Base-by-base conservation (phyloP, 2,329 filamentous ascomycete genomes). In the Cercospora citrullina region DNA sequence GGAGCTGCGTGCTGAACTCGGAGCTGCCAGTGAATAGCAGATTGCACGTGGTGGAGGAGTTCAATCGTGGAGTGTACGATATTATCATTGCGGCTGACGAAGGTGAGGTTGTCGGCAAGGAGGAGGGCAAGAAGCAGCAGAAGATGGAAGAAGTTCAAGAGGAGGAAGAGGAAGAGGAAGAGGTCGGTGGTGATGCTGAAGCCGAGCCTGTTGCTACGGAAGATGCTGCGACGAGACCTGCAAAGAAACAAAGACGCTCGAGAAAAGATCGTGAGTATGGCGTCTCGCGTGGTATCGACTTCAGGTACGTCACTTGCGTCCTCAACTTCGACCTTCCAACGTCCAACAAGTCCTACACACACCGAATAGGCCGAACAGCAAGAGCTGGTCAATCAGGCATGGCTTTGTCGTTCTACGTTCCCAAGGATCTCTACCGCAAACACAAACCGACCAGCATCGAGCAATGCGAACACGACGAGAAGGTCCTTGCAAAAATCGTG, bases 31-130 rank as follows among this genome's bases (percentile, higher is more conserved):
- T 98, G 72, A 97, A 97, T 76, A 95, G 92, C 1, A 87, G 95
- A 68, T 89, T 97, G 45, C 94, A 99, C 77, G 93, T 97, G 1
- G 94, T 99, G 2, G 91, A 98, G 75, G 93, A 98, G 79, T 99
- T 99, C 82, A 99, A 98, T 83, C 91, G 92, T 80, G 92, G 92
- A 63, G 89, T 98, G 6, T 99, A 99, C 84, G 94, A 99, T 75
- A 97, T 98, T 70, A 94, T 99, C 73, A 97, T 99, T 75, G 95
- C 95, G 0, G 94, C 93, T 0, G 95, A 99, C 74, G 94, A 97
- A 77, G 90, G 91, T 72, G 93, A 96, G 77, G 87, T 96, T 10
- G 79, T 97, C 10, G 93, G 91, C 12, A 86, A 88, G 21, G 87
- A 90, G 63, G 83, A 85, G 21, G 69, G 70, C 21, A 79, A 76